Evolutionary conservation across 2,329 filamentous ascomycete species (phyloP), one percentile per base, ranked within the genome.

Genomic region (Chrysoporthe cubensis): DNA sequence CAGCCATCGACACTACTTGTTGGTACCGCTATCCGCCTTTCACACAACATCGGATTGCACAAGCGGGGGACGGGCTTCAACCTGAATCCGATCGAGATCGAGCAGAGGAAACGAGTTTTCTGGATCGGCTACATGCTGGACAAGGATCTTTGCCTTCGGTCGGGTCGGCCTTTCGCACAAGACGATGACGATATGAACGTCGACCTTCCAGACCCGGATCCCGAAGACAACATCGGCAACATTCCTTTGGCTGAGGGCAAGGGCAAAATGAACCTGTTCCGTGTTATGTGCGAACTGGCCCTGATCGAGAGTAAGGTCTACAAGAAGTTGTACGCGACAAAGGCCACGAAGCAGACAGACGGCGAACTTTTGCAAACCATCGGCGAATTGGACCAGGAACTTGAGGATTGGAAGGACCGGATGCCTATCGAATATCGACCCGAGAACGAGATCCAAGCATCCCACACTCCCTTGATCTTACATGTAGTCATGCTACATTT

Each of bases 351-450:
- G 75, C 92, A 97, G 76, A 93, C 94, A 0, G 93, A 97, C 72
- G 96, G 95, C 34, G 95, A 97, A 78, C 84, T 98, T 9, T 85
- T 99, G 59, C 97, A 97, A 76, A 97, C 94, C 0, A 99, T 99
- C 73, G 94, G 96, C 59, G 94, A 98, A 75, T 87, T 99, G 11
- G 96, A 99, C 76, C 90, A 88, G 74, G 89, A 94, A 74, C 74
- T 99, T 4, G 96, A 99, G 77, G 90, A 93, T 65, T 99, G 96
- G 96, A 98, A 98, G 82, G 94, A 98, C 76, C 89, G 86, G 63
- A 98, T 99, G 65, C 95, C 96, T 2, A 86, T 97, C 67, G 96
- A 98, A 75, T 98, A 97, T 81, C 88, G 96, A n/a, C 96, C 96
- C 0, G 96, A 98, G 78, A 90, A 97, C 76, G 94, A 97, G 78